Conservation (phyloP, 768 basidiomycete genomes). For the Naganishia kalamii region DNA sequence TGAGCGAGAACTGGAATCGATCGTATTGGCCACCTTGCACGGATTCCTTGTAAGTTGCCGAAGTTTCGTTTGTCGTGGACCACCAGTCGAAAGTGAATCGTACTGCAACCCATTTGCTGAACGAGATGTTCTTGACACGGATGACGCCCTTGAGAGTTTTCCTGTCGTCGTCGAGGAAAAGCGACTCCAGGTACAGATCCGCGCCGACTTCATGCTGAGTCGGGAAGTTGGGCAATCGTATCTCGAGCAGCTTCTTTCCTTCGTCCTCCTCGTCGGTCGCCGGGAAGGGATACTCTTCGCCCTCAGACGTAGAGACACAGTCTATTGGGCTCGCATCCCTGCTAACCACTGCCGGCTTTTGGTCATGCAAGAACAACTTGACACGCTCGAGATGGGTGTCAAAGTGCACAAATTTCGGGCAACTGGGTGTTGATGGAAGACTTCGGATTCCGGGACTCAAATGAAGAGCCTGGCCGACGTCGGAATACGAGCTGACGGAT, state of each 20-base stretch:
- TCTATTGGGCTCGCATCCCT: conserved; percentile 82
- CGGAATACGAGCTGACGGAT: conserved; percentile 55
- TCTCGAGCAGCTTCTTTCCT: conserved; percentile 50
- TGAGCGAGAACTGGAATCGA: conserved; percentile 39
- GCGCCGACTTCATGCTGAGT: conserved; percentile 43
- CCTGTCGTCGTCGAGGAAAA: conserved; percentile 49
- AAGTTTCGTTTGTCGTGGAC: conserved; percentile 93
- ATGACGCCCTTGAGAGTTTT: conserved; percentile 63
- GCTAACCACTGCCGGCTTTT: conserved; percentile 88
- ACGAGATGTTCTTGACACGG: conserved; percentile 77
- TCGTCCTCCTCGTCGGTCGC: conserved; percentile 44
- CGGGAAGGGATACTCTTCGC: conserved; percentile 49
- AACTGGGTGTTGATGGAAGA: conserved; percentile 68
- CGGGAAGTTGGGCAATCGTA: conserved; percentile 68
- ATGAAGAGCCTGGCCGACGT: conserved; percentile 49
- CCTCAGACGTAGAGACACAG: conserved; percentile 51
- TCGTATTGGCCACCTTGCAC: conserved; percentile 42
- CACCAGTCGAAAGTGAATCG: conserved; percentile 90
- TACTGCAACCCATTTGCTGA: conserved; percentile 75
- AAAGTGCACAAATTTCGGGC: conserved; percentile 82
- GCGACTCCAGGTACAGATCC: conserved; percentile 49
- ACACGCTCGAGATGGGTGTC: conserved; percentile 86
- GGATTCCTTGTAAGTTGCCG: conserved; percentile 60
- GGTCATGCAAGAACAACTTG: conserved; percentile 87
- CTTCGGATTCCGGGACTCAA: conserved; percentile 51